Evolutionary conservation across 2,329 filamentous ascomycete genomes (phyloP).

Genomic region (Alternaria sp.): DNA sequence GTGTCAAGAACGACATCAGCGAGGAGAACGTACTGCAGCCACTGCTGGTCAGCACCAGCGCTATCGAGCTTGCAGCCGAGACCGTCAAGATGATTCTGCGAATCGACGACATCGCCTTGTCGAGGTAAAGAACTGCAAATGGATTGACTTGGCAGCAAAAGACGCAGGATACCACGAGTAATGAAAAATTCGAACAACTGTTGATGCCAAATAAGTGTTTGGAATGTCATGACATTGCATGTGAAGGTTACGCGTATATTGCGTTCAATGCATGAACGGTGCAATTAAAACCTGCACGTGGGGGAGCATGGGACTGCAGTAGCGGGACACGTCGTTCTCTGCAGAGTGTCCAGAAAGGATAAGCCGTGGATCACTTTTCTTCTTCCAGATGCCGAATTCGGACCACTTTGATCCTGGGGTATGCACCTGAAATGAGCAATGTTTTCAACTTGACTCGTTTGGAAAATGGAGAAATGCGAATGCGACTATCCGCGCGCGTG

Average conservation of each 20-base stretch:
- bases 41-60: conserved; percentile 93
- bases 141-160: background rate
- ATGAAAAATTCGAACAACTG: conserved; percentile 17
- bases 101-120: conserved; percentile 70
- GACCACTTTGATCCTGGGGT: background rate
- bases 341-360: background rate
- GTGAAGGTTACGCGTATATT: conserved; percentile 1
- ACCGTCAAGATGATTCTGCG: conserved; percentile 94
- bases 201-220: background rate
- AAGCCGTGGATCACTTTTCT: background rate
- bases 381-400: background rate
- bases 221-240: background rate
- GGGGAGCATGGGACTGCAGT: conserved; percentile 4
- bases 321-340: conserved; percentile 1
- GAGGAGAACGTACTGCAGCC: conserved; percentile 98
- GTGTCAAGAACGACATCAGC: conserved; percentile 94
- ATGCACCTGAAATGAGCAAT: background rate
- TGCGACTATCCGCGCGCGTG: background rate
- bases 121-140: conserved; percentile 31
- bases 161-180: conserved; percentile 20
- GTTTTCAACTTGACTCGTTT: background rate
- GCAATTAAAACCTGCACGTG: conserved; percentile 9
- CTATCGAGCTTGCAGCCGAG: conserved; percentile 95
- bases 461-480: background rate
- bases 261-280: conserved; percentile 14